Conservation (phyloP, 192 early-diverging fungal species). For the Kappamyces sp. region DNA sequence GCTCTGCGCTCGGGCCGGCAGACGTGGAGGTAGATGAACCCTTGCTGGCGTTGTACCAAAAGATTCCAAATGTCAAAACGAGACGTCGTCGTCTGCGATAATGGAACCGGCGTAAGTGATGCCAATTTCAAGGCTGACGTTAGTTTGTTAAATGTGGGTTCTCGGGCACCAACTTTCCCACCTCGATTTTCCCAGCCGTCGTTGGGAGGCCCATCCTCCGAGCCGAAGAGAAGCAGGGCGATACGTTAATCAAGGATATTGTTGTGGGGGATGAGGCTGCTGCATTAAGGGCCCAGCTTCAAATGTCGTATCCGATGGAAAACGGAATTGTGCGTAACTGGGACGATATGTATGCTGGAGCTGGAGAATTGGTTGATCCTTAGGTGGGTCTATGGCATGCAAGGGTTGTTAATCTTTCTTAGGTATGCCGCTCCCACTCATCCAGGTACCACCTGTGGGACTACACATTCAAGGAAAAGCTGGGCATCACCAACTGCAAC, state of each 20-base stretch:
- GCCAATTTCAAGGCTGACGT: background rate
- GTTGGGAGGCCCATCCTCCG: conserved; percentile 98
- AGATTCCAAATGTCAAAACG: conserved; percentile 14
- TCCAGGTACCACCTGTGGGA: conserved; percentile 81
- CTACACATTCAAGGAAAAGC: conserved; percentile 92
- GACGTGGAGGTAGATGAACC: no score
- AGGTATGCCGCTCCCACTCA: conserved; percentile 35
- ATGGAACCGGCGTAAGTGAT: conserved; percentile 48
- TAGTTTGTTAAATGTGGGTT: conserved; percentile 97
- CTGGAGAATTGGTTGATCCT: no score
- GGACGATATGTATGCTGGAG: conserved; percentile 64
- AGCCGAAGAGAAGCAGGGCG: conserved; percentile 80
- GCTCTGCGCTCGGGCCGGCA: no score
- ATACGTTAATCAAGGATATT: conserved; percentile 84
- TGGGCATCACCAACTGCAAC: conserved; percentile 71
- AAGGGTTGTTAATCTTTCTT: no score
- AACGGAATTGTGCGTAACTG: conserved; percentile 97
- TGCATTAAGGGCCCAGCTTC: conserved; percentile 73
- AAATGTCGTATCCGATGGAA: conserved; percentile 98
- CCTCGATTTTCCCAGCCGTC: conserved; percentile 91
- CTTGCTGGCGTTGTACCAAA: no score
- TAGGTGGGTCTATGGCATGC: no score
- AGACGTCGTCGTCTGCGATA: conserved; percentile 54
- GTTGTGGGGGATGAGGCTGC: conserved; percentile 99
- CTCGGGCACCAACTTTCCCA: conserved; percentile 92